These are phyloP conservation scores for Mrakia frigida DNA, from an alignment of 768 basidiomycete genomes.

Conservation along the genomic window DNA sequence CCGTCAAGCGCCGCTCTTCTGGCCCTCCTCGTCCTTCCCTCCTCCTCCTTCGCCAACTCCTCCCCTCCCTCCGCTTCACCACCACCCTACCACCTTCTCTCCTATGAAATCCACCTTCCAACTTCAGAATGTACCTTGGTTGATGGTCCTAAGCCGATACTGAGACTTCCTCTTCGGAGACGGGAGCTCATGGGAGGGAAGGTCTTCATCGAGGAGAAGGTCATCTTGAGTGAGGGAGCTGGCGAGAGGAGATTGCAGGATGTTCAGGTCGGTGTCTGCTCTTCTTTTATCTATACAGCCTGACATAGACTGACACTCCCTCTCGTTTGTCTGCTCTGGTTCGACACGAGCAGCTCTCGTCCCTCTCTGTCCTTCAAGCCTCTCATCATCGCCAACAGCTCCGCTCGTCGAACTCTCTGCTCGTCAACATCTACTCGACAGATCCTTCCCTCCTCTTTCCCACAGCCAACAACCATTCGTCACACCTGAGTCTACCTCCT, in stretches of 20 bases:
- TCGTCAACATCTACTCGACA: background rate
- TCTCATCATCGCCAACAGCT: background rate
- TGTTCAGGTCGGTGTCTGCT: background rate
- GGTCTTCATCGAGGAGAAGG: background rate
- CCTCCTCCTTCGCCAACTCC: background rate
- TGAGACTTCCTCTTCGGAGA: background rate
- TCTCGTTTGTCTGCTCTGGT: no score
- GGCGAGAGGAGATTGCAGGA: background rate
- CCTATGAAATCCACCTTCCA: constrained; percentile 11
- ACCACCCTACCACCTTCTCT: background rate
- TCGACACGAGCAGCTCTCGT: background rate
- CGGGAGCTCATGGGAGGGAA: background rate
- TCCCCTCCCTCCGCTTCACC: background rate
- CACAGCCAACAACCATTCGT: background rate
- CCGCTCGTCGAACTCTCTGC: background rate
- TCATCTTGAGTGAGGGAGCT: background rate
- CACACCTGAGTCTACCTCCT: background rate
- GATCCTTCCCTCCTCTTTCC: background rate
- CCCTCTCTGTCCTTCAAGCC: background rate
- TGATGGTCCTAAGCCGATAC: background rate
- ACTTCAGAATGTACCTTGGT: background rate
- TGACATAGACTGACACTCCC: background rate
- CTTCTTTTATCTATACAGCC: background rate
- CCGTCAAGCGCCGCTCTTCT: background rate
- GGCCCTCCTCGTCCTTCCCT: background rate